A percentile compares a stretch with the other conserved stretches of the same genome.
These are phyloP conservation scores for Clonostachys rhizophaga DNA, from an alignment of 2,329 filamentous ascomycete species.

Conservation along the genomic window DNA sequence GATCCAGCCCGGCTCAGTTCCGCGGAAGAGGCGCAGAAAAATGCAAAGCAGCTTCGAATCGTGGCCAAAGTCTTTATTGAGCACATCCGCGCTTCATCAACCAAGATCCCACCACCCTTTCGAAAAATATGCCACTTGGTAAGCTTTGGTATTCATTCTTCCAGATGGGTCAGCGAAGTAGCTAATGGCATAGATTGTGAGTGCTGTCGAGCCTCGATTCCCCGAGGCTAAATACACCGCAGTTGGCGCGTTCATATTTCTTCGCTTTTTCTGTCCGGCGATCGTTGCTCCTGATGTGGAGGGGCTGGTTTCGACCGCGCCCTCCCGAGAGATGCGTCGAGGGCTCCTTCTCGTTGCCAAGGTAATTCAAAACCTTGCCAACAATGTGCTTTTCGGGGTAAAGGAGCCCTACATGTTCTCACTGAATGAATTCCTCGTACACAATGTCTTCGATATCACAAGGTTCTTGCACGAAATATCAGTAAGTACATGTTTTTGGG, in stretches of 20 bases:
- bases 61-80: constrained; percentile 69
- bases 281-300: constrained; percentile 68
- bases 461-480: constrained; percentile 65
- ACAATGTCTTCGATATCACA: constrained; percentile 65
- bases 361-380: constrained; percentile 66
- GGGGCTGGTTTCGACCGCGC: constrained; percentile 54
- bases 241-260: constrained; percentile 66
- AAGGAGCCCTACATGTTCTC: constrained; percentile 72
- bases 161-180: neutral
- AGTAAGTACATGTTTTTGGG: constrained; percentile 31
- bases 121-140: constrained; percentile 64
- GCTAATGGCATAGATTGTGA: constrained; percentile 43
- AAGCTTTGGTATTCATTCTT: constrained; percentile 16
- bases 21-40: constrained; percentile 60
- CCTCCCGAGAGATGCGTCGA: constrained; percentile 65
- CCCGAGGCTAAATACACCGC: constrained; percentile 69
- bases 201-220: constrained; percentile 59
- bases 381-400: constrained; percentile 67
- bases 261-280: constrained; percentile 68
- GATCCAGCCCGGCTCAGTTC: constrained; percentile 58
- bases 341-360: constrained; percentile 67
- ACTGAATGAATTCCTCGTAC: constrained; percentile 62
- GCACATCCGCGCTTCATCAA: constrained; percentile 60
- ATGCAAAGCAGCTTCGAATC: constrained; percentile 60
- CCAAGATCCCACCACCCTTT: constrained; percentile 58